Conservation (phyloP, 495 filamentous ascomycete species). For the Margaritispora aquatica region DNA sequence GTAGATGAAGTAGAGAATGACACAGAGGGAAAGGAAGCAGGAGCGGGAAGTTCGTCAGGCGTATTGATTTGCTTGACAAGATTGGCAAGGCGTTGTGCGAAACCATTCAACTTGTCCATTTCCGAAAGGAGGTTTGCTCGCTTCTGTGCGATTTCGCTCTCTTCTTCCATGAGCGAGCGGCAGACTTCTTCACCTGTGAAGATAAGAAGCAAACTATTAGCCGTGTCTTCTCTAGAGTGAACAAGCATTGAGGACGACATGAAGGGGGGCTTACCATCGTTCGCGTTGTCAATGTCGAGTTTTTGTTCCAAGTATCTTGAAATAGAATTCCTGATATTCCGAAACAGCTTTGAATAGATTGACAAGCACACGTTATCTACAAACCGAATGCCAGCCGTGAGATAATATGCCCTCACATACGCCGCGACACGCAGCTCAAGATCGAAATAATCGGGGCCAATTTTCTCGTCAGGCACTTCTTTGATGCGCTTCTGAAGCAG, state of each 20-base stretch:
- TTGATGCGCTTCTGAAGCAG: conserved; percentile 15
- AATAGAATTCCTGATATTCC: conserved; percentile 26
- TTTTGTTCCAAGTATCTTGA: conserved; percentile 32
- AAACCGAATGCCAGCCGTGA: conserved; percentile 42
- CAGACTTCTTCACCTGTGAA: conserved; percentile 29
- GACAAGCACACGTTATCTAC: conserved; percentile 40
- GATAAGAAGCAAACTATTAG: too few species aligned
- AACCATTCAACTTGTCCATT: neutral
- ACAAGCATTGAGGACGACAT: neutral
- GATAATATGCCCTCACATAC: conserved; percentile 47
- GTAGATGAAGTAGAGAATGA: too few species aligned
- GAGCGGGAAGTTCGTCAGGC: too few species aligned
- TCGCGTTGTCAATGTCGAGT: conserved; percentile 28
- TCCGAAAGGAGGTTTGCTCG: neutral
- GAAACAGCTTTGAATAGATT: conserved; percentile 40
- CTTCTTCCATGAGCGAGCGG: conserved; percentile 37
- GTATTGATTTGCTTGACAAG: neutral
- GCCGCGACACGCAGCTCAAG: conserved; percentile 40
- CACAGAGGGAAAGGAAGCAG: too few species aligned
- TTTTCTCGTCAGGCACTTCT: conserved; percentile 19
- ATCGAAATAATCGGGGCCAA: conserved; percentile 37
- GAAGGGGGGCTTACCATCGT: conserved; percentile 11
- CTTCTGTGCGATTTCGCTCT: neutral
- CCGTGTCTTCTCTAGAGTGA: too few species aligned
- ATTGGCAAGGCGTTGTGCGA: neutral